Evolutionary conservation across 2,329 filamentous ascomycete species (phyloP).

Genomic region (Curvularia sp.): DNA sequence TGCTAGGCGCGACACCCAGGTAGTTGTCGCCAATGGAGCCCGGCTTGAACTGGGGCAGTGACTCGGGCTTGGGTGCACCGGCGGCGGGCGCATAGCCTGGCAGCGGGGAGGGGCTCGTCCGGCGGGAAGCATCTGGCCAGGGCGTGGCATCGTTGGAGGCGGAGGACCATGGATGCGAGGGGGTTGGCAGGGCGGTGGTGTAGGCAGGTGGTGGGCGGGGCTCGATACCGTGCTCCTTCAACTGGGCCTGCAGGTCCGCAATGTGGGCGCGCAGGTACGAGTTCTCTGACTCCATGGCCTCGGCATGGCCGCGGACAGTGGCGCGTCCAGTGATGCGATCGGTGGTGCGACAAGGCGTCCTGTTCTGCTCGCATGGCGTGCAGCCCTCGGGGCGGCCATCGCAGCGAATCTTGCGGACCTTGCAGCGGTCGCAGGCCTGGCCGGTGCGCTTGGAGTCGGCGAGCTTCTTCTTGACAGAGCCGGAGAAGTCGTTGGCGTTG

Average conservation of each 20-base stretch:
- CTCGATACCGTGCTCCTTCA: conserved; percentile 68
- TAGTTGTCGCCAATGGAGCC: conserved; percentile 66
- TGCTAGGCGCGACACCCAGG: conserved; percentile 69
- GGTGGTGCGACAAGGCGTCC: conserved; percentile 81
- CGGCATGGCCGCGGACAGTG: conserved; percentile 77
- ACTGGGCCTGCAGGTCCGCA: conserved; percentile 70
- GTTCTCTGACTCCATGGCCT: conserved; percentile 77
- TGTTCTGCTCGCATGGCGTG: conserved; percentile 79
- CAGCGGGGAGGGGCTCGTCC: conserved; percentile 36
- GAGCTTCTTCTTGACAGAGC: conserved; percentile 60
- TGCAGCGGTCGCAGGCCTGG: conserved; percentile 88
- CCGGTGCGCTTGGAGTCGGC: conserved; percentile 70
- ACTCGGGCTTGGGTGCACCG: conserved; percentile 25
- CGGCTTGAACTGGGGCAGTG: conserved; percentile 57
- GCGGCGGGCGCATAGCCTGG: conserved; percentile 36
- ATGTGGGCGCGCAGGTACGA: conserved; percentile 71
- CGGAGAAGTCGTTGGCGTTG: conserved; percentile 44
- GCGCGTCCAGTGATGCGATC: conserved; percentile 86
- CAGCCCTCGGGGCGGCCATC: conserved; percentile 82
- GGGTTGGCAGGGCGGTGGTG: conserved; percentile 35
- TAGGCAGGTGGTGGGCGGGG: conserved; percentile 58
- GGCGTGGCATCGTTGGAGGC: conserved; percentile 26
- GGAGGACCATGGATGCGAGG: conserved; percentile 29
- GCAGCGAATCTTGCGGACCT: conserved; percentile 87
- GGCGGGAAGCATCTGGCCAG: conserved; percentile 35